Evolutionary conservation across 106 monocot genomes (phyloP).

Genomic region (Phalaenopsis equestris): DNA sequence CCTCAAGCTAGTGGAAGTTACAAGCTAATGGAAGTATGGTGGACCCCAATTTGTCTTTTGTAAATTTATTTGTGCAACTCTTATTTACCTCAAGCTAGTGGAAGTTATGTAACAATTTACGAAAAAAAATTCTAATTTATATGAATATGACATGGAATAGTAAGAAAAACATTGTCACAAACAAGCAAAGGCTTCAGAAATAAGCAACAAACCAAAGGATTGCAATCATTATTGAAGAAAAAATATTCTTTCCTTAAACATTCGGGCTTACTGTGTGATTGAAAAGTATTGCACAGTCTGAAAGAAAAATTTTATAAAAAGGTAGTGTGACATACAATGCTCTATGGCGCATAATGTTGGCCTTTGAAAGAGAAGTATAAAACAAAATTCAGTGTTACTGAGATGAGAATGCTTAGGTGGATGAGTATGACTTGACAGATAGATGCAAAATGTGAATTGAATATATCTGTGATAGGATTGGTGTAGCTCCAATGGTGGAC

Average conservation of each 20-base stretch:
- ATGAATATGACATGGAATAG: neutral
- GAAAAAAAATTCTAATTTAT: neutral
- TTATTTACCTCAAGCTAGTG: neutral
- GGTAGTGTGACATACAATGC: too few species aligned
- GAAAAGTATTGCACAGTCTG: too few species aligned
- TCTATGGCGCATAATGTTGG: too few species aligned
- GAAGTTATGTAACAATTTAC: neutral
- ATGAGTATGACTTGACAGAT: too few species aligned
- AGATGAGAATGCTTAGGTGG: too few species aligned
- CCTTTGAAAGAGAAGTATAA: too few species aligned
- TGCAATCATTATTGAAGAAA: neutral
- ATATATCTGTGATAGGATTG: too few species aligned
- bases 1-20: neutral
- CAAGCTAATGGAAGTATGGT: neutral
- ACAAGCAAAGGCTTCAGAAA: neutral
- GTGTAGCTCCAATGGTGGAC: too few species aligned
- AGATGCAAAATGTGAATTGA: too few species aligned
- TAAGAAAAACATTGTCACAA: neutral
- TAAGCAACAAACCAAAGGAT: neutral
- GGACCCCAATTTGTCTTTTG: neutral
- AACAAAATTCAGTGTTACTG: too few species aligned
- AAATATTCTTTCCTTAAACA: neutral
- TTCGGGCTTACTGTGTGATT: too few species aligned
- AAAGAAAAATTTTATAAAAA: too few species aligned
- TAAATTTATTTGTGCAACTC: neutral